phyloP scores from a whole-genome alignment of 2,329 filamentous ascomycete genomes.

The Fusarium protoensiforme region DNA sequence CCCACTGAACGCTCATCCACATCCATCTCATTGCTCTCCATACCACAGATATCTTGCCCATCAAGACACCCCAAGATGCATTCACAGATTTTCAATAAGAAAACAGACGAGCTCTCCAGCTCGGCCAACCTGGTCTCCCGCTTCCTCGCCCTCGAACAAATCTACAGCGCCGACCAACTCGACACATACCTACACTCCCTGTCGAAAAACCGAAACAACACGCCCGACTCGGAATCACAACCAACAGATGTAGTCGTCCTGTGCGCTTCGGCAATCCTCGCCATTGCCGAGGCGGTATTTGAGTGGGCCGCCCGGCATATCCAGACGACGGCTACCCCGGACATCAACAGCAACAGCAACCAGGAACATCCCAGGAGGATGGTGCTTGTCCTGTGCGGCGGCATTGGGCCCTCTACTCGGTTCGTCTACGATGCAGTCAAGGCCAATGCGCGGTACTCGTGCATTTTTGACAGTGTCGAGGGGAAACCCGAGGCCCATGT shows the following conservation, averaged over 20 bases:
- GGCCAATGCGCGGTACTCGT: neutral
- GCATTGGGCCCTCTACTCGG: conserved; percentile 1
- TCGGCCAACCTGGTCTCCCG: neutral
- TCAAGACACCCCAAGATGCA: neutral
- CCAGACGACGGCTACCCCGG: fast-evolving
- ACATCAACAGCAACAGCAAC: fast-evolving
- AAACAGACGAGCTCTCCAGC: neutral
- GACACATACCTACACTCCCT: neutral
- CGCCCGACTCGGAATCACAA: fast-evolving
- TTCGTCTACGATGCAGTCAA: conserved; percentile 20
- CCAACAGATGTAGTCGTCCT: neutral
- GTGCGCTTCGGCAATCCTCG: conserved; percentile 11
- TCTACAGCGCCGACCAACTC: conserved; percentile 17
- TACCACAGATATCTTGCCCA: neutral
- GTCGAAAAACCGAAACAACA: fast-evolving
- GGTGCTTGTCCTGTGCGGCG: conserved; percentile 5
- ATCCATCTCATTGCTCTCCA: neutral
- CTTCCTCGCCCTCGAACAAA: conserved; percentile 8
- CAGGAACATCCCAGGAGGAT: neutral
- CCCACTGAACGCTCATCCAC: neutral
- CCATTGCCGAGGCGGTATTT: conserved; percentile 20
- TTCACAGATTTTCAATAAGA: neutral
- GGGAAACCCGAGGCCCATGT: conserved; percentile 18
- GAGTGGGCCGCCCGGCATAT: neutral
- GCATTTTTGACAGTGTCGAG: neutral